phyloP scores from a whole-genome alignment of 176 grass and related monocot genomes.

The Eleusine coracana region DNA sequence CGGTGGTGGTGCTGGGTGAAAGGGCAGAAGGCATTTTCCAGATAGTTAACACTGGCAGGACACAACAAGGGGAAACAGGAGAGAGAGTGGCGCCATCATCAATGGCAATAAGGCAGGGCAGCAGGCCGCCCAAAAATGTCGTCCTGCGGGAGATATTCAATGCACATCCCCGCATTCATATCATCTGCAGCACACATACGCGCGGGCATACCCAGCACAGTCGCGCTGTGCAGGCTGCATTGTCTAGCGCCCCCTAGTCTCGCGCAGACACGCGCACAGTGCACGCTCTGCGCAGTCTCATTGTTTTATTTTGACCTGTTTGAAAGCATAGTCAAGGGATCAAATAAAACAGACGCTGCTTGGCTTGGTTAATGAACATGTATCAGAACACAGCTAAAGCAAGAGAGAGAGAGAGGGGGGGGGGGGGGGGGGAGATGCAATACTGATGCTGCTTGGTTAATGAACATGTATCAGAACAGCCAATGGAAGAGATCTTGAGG shows the following conservation, averaged over 20 bases:
- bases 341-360: background rate
- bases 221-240: conserved; percentile 22
- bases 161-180: conserved; percentile 49
- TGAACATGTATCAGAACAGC: too few species aligned
- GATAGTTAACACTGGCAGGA: conserved; percentile 37
- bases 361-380: too few species aligned
- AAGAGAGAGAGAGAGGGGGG: too few species aligned
- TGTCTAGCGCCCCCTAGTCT: conserved; percentile 8
- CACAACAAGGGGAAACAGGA: conserved; percentile 5
- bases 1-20: background rate
- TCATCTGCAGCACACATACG: background rate
- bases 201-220: conserved; percentile 21
- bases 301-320: background rate
- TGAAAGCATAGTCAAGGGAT: background rate
- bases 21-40: conserved; percentile 65
- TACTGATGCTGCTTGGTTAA: too few species aligned
- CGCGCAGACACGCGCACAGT: conserved; percentile 33
- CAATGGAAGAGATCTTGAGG: too few species aligned
- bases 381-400: background rate
- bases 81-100: conserved; percentile 2
- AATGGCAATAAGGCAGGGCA: conserved; percentile 9
- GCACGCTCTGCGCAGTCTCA: background rate
- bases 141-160: conserved; percentile 56
- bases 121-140: conserved; percentile 58
- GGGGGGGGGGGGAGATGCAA: too few species aligned